Evolutionary conservation across 163 green algal genomes (phyloP), one percentile per base, ranked within the genome.

Genomic region (Volvox carteri): DNA sequence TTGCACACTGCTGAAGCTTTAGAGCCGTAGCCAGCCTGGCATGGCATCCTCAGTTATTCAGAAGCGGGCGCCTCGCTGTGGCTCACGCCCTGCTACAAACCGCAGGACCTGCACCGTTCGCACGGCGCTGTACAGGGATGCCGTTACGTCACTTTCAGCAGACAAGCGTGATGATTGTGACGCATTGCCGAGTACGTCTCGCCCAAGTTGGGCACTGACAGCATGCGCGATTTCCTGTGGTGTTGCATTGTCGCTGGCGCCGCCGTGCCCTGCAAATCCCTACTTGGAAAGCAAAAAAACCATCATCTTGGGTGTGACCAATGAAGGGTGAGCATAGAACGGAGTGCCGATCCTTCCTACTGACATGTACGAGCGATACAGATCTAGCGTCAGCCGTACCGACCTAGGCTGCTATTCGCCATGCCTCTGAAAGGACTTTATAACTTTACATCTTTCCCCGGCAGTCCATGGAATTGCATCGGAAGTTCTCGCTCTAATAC

Each of bases 221-320:
- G 41, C 41, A 23, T 77, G 60, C 58, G 58, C 39, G 14, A 25
- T 62, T 12, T 80, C 73, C 7, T 80, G 73, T 44, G 28, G 44
- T n/a, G n/a, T 50, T 33, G 23, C 73, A 4, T 46, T 62, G 73
- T 62, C n/a, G 7, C 25, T 80, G 19, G 42, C 73, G 7, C 1
- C 23, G 0, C 25, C 18, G 18, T 65, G 14, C 44, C 44, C 68
- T 12, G 77, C 62, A 6, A 78, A 78, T 42, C 79, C 60, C 0
- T 87, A 87, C 62, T 25, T 65, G 44, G 79, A 87, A 19, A 70
- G 79, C 79, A 78, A 68, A 23, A 87, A 87, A 30, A 78, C 79
- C 5, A 87, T 87, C 14, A 25, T 78, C 6, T 44, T 87, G 2
- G 79, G 79, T 7, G 62, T 87, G 25, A 78, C 79, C 19, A 37